Evolutionary conservation across 305 asterid genomes (phyloP).

Genomic region (Fraxinus platypoda): DNA sequence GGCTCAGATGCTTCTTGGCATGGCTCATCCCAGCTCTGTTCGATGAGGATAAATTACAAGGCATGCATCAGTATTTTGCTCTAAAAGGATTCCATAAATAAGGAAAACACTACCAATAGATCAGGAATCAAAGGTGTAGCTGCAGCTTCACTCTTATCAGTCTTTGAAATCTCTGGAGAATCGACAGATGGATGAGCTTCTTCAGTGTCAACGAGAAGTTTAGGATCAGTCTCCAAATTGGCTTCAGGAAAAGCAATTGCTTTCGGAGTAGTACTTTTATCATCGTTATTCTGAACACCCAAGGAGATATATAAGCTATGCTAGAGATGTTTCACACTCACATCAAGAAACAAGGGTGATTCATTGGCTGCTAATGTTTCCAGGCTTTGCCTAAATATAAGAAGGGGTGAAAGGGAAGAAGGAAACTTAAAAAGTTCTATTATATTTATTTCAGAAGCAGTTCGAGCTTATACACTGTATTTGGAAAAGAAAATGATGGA

Average conservation of each 20-base stretch:
- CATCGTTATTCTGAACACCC: constrained; percentile 40
- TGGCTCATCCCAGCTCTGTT: constrained; percentile 62
- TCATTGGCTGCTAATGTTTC: not conserved
- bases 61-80: constrained; percentile 4
- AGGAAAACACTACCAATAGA: constrained; percentile 48
- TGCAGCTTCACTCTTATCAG: constrained; percentile 30
- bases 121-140: constrained; percentile 53
- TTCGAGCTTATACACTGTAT: not conserved
- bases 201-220: constrained; percentile 24
- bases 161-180: constrained; percentile 25
- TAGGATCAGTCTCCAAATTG: constrained; percentile 30
- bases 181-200: constrained; percentile 30
- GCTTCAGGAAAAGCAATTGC: constrained; percentile 29
- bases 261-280: constrained; percentile 23
- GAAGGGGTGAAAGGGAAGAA: constrained; percentile 4
- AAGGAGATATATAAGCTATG: not conserved
- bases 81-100: not conserved
- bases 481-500: not conserved
- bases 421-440: not conserved
- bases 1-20: constrained; percentile 41
- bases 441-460: not conserved
- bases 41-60: not conserved
- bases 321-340: constrained; percentile 18
- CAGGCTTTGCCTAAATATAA: not conserved
- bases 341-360: not conserved